Base-by-base conservation (phyloP, 345 rosid species). In the Linum trigynum region DNA sequence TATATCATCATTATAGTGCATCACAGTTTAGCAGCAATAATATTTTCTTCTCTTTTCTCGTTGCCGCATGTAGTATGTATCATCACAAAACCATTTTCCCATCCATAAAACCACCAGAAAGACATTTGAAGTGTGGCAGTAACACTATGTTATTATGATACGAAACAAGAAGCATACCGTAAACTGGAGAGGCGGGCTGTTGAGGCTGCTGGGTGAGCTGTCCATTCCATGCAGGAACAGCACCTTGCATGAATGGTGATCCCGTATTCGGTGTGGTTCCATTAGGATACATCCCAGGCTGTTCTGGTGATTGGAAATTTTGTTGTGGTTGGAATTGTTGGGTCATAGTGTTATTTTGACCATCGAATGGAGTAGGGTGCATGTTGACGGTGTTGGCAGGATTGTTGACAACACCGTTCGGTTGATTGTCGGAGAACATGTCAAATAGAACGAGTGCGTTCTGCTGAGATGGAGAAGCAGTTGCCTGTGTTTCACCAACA, bases 381-480 rank as follows among this genome's bases (percentile, higher is more conserved):
- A 23, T 23, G 32, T 79, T 79, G 66, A 78, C 84, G 76, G 88
- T 69, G 80, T 74, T 74, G 41, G 75, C 80, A 61, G 73, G 66
- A 65, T 63, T 85, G 68, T 74, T 77, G 55, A 48, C 32, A 23
- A 23, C 53, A 48, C 53, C 53, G 14, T 48, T 48, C 14, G 53
- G 53, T 48, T 48, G 53, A 48, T 48, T 48, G 53, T 85, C 92
- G 55, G 91, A 80, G 67, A 85, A 88, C 91, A 94, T 82, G 75
- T 94, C 99, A 11, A 90, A 79, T 66, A 94, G 90, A 74, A 82
- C 86, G 39, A 94, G 88, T 41, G 96, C 95, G 73, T 88, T 94
- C 78, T 91, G 87, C 76, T 89, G 88, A n/a, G 91, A 83, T 53
- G 68, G 71, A 63, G 92, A 74, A 59, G 78, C 77, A 70, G 75